Evolutionary conservation across 176 grass and related monocot species (phyloP), one percentile per base, ranked within the genome.

Genomic region (Otatea glauca): DNA sequence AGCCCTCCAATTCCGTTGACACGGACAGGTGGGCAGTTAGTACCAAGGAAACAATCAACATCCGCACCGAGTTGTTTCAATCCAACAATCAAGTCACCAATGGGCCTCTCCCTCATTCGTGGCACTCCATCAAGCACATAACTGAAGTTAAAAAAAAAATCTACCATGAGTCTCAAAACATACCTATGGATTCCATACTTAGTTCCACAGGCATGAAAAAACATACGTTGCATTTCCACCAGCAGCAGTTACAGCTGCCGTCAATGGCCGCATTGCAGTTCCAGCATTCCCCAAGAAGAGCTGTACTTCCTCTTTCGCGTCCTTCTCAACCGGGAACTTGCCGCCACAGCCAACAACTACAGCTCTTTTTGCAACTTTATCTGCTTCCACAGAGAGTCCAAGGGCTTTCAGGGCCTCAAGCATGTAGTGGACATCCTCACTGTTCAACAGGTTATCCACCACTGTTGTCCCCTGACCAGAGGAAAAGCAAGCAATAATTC

Each of bases 361-460:
- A 39, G 96, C 93, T 77, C 93, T 90, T 83, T 99, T 99, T 11
- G 93, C 90, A 68, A 44, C 86, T 83, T 83, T 92, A 76, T 99
- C 97, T 24, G 90, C 92, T 82, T 91, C 89, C 58, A 99, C 97
- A 8, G 91, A 84, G 45, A 99, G 91, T 0, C 97, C 97, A 7
- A 99, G 97, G 56, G 88, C 88, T 78, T 88, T 95, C 83, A 99
- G 78, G 38, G 97, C 97, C 86, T 83, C 97, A 6, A 99, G 97
- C 97, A 99, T 99, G 81, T 99, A 99, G 83, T 92, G 90, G 39
- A 99, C 89, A 62, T 99, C 97, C 65, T 99, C 97, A n/a, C 97
- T 99, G 75, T 88, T 86, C 75, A 99, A 84, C 84, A 99, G 85
- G 84, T 99, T 99, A 78, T 99, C 97, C 11, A 99, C 91, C 15